Evolutionary conservation across 2,329 filamentous ascomycete species (phyloP).

Genomic region (Aureobasidium sp.): DNA sequence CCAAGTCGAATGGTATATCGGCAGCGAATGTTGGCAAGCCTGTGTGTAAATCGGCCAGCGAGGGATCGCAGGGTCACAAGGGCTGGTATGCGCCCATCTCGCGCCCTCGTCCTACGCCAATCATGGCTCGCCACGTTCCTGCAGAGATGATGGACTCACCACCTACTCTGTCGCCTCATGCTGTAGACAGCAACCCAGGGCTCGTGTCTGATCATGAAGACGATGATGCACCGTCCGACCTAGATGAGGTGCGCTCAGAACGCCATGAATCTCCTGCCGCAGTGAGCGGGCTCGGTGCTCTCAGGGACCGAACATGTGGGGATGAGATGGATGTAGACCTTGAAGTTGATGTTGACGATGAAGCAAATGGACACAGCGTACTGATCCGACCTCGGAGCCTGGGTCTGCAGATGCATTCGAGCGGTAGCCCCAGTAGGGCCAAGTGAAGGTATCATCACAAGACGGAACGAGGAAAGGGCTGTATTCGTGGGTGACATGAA

Average conservation of each 20-base stretch:
- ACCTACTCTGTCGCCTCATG: slow-evolving; percentile 35
- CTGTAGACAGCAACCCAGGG: slow-evolving; percentile 43
- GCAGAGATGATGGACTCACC: slow-evolving; percentile 26
- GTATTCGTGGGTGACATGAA: neutral
- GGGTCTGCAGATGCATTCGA: slow-evolving; percentile 12
- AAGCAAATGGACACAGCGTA: slow-evolving; percentile 29
- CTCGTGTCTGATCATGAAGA: slow-evolving; percentile 46
- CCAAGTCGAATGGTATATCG: neutral
- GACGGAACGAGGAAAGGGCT: neutral
- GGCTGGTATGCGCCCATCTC: slow-evolving; percentile 22
- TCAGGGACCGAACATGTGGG: slow-evolving; percentile 23
- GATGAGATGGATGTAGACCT: slow-evolving; percentile 31
- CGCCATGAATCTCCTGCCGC: slow-evolving; percentile 24
- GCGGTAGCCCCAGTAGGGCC: slow-evolving; percentile 11
- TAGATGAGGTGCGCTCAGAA: slow-evolving; percentile 24
- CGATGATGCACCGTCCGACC: slow-evolving; percentile 35
- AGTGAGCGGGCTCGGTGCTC: slow-evolving; percentile 14
- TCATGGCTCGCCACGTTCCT: slow-evolving; percentile 19
- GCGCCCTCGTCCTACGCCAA: slow-evolving; percentile 28
- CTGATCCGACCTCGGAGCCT: slow-evolving; percentile 24
- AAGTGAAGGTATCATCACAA: neutral
- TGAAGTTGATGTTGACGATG: slow-evolving; percentile 30
- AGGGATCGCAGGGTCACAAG: slow-evolving; percentile 26
- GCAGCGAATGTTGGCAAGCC: neutral
- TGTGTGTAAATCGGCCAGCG: slow-evolving; percentile 17